Conservation (phyloP, 768 basidiomycete genomes). For the Postia placenta region DNA sequence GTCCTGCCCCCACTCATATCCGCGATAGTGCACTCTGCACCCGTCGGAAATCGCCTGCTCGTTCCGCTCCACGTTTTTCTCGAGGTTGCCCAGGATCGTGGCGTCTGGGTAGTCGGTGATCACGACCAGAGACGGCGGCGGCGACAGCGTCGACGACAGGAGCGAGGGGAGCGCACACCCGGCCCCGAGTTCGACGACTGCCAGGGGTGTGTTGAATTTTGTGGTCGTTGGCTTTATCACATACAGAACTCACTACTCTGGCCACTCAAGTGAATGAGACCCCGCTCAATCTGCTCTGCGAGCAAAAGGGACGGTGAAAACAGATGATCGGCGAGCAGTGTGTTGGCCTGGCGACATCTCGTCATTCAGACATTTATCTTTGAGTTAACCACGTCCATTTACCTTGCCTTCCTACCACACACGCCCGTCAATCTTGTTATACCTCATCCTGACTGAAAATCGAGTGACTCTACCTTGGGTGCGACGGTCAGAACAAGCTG, state of each 20-base stretch:
- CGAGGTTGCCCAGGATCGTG: conserved; percentile 51
- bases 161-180: conserved; percentile 66
- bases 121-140: conserved; percentile 50
- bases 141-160: conserved; percentile 39
- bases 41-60: conserved; percentile 24
- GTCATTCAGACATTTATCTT: no score
- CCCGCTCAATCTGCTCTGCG: conserved; percentile 58
- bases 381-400: no score
- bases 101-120: conserved; percentile 68
- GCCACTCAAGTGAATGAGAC: conserved; percentile 36
- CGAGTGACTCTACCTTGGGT: conserved; percentile 61
- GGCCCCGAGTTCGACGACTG: conserved; percentile 69
- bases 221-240: no score
- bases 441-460: no score
- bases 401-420: no score
- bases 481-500: conserved; percentile 48
- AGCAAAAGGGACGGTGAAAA: conserved; percentile 64
- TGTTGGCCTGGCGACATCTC: conserved; percentile 48
- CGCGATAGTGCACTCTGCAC: conserved; percentile 39
- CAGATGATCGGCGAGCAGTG: conserved; percentile 65
- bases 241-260: conserved; percentile 32
- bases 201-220: no score
- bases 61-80: conserved; percentile 50
- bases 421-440: no score
- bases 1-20: conserved; percentile 65